Percentiles rank a stretch among this genome's conserved stretches.
These are phyloP conservation scores for Arthrobotrys megalospora DNA, from an alignment of 2,329 filamentous ascomycete species.

Conservation along the genomic window DNA sequence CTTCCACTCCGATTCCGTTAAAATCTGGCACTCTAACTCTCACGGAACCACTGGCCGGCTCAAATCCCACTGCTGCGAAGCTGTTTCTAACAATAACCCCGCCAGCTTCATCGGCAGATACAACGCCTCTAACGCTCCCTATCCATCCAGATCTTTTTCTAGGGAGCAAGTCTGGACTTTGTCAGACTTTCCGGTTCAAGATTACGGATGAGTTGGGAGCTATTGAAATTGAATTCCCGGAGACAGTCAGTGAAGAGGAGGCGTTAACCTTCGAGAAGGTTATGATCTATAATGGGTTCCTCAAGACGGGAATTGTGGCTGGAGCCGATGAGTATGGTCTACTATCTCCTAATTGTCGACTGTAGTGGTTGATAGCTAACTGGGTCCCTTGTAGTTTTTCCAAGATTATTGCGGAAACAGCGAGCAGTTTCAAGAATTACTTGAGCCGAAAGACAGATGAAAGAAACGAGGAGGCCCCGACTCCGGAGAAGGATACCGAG, in stretches of 20 bases:
- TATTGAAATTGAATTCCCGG: constrained; percentile 63
- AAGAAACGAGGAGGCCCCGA: constrained; percentile 38
- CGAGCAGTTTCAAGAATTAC: constrained; percentile 41
- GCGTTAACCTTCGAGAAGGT: constrained; percentile 62
- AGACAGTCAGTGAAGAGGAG: constrained; percentile 45
- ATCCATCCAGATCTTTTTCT: constrained; percentile 54
- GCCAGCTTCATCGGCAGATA: constrained; percentile 15
- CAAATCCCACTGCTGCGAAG: constrained; percentile 46
- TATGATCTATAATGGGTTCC: constrained; percentile 61
- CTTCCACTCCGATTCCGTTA: constrained; percentile 32
- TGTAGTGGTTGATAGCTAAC: not conserved
- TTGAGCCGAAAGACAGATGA: constrained; percentile 48
- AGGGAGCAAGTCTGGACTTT: constrained; percentile 55
- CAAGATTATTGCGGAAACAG: constrained; percentile 52
- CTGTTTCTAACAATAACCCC: constrained; percentile 57
- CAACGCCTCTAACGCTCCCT: constrained; percentile 41
- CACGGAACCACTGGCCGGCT: constrained; percentile 44
- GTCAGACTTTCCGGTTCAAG: constrained; percentile 55
- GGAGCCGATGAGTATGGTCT: constrained; percentile 61
- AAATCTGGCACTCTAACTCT: constrained; percentile 55
- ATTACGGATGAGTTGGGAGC: constrained; percentile 44
- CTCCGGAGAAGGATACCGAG: constrained; percentile 44
- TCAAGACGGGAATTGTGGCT: constrained; percentile 60
- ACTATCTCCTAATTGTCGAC: not conserved
- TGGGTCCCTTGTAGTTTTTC: constrained; percentile 30